phyloP scores from a whole-genome alignment of 805 yeast genomes.

The Spathaspora hagerdaliae region DNA sequence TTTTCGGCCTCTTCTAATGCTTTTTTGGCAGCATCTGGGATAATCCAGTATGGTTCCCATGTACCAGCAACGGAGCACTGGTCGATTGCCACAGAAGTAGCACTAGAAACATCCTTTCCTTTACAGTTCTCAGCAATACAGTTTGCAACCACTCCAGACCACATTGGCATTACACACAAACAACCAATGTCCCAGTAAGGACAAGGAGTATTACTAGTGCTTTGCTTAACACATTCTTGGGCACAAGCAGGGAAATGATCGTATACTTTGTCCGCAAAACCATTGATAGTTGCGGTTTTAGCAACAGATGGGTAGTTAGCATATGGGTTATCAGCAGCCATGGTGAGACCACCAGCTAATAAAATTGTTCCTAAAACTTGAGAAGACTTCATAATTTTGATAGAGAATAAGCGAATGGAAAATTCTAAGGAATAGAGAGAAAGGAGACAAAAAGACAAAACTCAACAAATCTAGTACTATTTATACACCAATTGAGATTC shows the following conservation, averaged over 20 bases:
- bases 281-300: conserved; percentile 38
- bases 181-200: conserved; percentile 47
- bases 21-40: conserved; percentile 19
- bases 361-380: neutral
- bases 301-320: conserved; percentile 33
- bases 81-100: conserved; percentile 27
- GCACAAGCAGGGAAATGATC: conserved; percentile 34
- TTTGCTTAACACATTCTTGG: conserved; percentile 25
- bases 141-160: conserved; percentile 28
- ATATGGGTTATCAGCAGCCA: conserved; percentile 20
- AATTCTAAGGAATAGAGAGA: neutral
- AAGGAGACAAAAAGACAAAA: neutral
- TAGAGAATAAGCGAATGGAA: neutral
- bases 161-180: conserved; percentile 38
- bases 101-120: conserved; percentile 27
- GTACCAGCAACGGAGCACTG: conserved; percentile 32
- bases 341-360: conserved; percentile 9
- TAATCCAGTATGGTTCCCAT: conserved; percentile 29
- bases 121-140: conserved; percentile 37
- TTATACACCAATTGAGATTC: neutral
- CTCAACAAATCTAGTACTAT: neutral
- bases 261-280: conserved; percentile 38
- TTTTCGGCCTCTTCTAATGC: conserved; percentile 25
- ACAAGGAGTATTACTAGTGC: conserved; percentile 37
- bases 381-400: neutral